A percentile compares a stretch with the other conserved stretches of the same genome.
Evolutionary conservation across 768 basidiomycete species (phyloP).

Genomic region (Mrakia frigida): DNA sequence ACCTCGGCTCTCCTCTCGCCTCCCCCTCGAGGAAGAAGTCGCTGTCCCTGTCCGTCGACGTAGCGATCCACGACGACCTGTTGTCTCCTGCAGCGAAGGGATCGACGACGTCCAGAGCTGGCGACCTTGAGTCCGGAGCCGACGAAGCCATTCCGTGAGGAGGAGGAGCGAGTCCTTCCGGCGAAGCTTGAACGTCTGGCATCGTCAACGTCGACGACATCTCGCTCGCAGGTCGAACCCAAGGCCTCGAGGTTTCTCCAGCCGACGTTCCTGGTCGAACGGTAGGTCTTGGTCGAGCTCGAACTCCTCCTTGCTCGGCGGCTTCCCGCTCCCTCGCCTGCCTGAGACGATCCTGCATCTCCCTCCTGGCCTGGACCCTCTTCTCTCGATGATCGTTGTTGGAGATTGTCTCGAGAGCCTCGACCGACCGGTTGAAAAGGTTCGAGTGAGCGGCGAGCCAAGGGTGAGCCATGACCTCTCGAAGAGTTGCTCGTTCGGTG

Average conservation of each 20-base stretch:
- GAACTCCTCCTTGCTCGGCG: conserved; percentile 9
- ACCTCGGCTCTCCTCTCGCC: conserved; percentile 30
- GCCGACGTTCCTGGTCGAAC: conserved; percentile 13
- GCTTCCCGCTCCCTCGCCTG: background rate
- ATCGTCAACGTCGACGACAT: conserved; percentile 22
- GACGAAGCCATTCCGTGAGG: conserved; percentile 11
- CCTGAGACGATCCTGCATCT: conserved; percentile 38
- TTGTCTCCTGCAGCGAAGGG: background rate
- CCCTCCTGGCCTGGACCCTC: conserved; percentile 50
- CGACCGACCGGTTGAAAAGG: conserved; percentile 64
- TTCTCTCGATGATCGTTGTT: conserved; percentile 82
- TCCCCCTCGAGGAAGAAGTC: conserved; percentile 25
- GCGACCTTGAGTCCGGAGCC: background rate
- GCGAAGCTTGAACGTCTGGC: conserved; percentile 5
- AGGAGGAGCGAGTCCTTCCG: background rate
- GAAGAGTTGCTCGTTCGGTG: conserved; percentile 65
- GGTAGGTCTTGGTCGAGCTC: background rate
- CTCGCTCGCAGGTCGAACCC: conserved; percentile 14
- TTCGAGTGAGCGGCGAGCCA: conserved; percentile 69
- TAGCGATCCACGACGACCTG: conserved; percentile 6
- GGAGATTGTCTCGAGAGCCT: conserved; percentile 71
- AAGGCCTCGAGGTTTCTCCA: conserved; percentile 13
- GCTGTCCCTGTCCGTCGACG: conserved; percentile 12
- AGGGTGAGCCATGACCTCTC: conserved; percentile 74
- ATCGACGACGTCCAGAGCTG: conserved; percentile 4